Base-by-base conservation (phyloP, 2,329 filamentous ascomycete genomes). In the Xylaria arbuscula region DNA sequence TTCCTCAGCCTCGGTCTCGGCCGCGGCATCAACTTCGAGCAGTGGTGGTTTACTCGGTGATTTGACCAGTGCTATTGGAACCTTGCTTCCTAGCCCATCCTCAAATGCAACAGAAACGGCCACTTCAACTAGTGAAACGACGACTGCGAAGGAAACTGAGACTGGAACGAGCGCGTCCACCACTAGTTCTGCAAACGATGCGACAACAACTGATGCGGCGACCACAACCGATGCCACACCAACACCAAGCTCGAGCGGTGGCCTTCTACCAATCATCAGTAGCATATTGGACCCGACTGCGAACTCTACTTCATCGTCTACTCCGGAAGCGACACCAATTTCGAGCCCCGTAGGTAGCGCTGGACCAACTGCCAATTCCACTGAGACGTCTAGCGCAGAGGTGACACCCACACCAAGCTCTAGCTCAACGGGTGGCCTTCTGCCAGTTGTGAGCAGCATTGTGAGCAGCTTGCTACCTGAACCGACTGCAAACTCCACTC, bases 41-140 rank as follows among this genome's bases (percentile, higher is more conserved):
- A 53, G 38, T 59, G 70, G 72, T 58, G 76, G 73, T 60, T 68
- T 77, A 15, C 24, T 75, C 3, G 73, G 71, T 51, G 32, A 38
- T 48, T 17, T 45, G 40, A 45, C 40, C 2, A 45, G 40, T 45
- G 40, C 40, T 45, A 17, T 45, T n/a, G 40, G 40, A 45, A 45
- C 40, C 17, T 38, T 69, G 15, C 47, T 68, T 3, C 61, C 69
- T 0, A 57, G 51, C 15, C 47, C 69, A 5, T 22, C 69, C 10
- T 54, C 63, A 1, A 70, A 66, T 47, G 59, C 19, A 10, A 65
- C 69, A 22, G 28, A 22, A 4, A 22, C 61, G 38, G 40, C 62
- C n/a, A 40, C 64, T 8, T 32, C 67, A 10, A 42, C 69, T 28
- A 62, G 24, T 8, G 40, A 47, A 34, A 6, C 45, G 13, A 51